These are phyloP conservation scores for Mesotaenium endlicherianum DNA, from an alignment of 139 green algal genomes.

Conservation along the genomic window DNA sequence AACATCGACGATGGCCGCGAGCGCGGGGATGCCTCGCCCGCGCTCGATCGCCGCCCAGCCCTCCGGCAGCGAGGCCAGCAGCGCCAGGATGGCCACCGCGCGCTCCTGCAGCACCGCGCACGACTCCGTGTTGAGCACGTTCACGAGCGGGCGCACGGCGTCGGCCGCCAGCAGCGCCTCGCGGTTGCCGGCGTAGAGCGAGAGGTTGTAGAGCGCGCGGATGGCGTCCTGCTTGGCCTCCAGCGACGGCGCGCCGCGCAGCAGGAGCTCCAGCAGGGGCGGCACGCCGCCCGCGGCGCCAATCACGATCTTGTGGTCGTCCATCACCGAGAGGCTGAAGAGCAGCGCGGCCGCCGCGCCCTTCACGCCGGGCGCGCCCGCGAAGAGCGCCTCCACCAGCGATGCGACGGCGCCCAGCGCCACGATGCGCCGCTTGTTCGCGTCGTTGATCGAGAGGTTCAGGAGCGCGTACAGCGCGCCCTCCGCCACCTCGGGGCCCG, in stretches of 20 bases:
- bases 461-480: conserved; percentile 22
- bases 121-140: not conserved
- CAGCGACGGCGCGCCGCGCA: not conserved
- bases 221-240: conserved; percentile 18
- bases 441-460: conserved; percentile 43
- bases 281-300: conserved; percentile 22
- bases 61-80: conserved; percentile 3
- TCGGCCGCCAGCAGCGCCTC: not conserved
- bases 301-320: conserved; percentile 41
- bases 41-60: not conserved
- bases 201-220: conserved; percentile 35
- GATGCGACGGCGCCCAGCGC: conserved; percentile 4
- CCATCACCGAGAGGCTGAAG: conserved; percentile 29
- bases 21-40: not conserved
- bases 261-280: conserved; percentile 28
- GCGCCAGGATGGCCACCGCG: conserved; percentile 19
- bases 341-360: conserved; percentile 24
- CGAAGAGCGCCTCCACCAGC: conserved; percentile 18
- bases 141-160: not conserved
- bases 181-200: conserved; percentile 6
- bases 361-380: not conserved
- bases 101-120: conserved; percentile 24
- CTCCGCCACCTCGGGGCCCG: conserved; percentile 1
- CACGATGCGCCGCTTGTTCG: conserved; percentile 27
- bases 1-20: conserved; percentile 10